Evolutionary conservation across 23 red algal species (phyloP).

Genomic region (Gracilaria caudata): DNA sequence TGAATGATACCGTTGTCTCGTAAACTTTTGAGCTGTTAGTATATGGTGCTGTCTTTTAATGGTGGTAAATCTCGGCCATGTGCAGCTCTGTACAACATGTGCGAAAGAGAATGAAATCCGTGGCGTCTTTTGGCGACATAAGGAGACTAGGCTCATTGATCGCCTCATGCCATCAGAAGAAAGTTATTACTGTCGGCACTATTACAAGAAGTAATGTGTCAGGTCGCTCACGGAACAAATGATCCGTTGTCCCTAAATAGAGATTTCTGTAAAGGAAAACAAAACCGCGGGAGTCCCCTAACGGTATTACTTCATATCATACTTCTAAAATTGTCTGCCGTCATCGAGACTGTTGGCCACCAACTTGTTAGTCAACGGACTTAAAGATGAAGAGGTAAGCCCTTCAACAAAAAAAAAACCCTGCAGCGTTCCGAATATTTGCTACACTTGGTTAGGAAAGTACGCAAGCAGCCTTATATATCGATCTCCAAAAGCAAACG

Average conservation of each 20-base stretch:
- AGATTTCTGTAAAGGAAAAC: not conserved
- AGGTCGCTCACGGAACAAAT: not conserved
- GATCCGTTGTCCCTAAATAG: not conserved
- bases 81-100: not conserved
- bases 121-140: not conserved
- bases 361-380: not conserved
- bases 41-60: not conserved
- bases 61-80: not conserved
- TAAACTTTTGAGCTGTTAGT: not conserved
- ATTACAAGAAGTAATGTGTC: not conserved
- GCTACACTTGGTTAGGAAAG: not conserved
- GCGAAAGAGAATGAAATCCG: not conserved
- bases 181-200: conserved; percentile 15
- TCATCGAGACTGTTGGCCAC: not conserved
- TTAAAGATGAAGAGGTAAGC: not conserved
- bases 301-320: not conserved
- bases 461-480: conserved; percentile 24
- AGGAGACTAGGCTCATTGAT: not conserved
- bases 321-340: not conserved
- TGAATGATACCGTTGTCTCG: too few relatives aligned
- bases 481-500: conserved; percentile 90
- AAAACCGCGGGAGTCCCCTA: not conserved
- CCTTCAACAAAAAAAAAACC: not conserved
- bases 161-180: not conserved
- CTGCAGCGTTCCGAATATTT: not conserved